A percentile compares a stretch with the other conserved stretches of the same genome.
Evolutionary conservation across 352 stramenopile genomes (phyloP).

Genomic region (Globisporangium polare): DNA sequence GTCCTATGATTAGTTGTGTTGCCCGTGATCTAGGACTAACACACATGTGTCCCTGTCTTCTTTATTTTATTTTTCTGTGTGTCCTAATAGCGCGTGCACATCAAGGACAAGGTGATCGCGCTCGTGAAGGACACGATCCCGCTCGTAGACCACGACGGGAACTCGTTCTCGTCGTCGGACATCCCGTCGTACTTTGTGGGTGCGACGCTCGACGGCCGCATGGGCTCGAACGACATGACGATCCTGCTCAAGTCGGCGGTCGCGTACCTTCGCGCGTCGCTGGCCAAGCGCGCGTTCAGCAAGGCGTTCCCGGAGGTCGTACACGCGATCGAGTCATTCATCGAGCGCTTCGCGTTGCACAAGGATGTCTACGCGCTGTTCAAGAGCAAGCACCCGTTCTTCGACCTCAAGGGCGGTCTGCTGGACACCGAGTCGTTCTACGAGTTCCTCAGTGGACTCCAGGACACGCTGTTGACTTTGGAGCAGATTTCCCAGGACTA

Average conservation of each 20-base stretch:
- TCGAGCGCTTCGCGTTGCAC: constrained; percentile 34
- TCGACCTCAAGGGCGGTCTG: constrained; percentile 29
- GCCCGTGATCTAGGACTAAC: neutral
- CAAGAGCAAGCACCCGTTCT: constrained; percentile 45
- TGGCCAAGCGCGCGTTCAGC: constrained; percentile 49
- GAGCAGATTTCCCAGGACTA: constrained; percentile 58
- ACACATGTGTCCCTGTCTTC: neutral
- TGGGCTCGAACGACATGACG: constrained; percentile 38
- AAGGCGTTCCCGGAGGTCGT: constrained; percentile 54
- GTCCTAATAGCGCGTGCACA: constrained; percentile 29
- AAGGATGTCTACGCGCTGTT: constrained; percentile 31
- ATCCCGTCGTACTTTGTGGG: constrained; percentile 52
- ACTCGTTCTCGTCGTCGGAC: constrained; percentile 31
- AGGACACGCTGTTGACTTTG: constrained; percentile 37
- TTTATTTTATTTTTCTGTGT: neutral
- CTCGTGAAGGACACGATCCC: constrained; percentile 56
- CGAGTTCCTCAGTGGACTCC: constrained; percentile 51
- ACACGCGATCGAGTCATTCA: constrained; percentile 46
- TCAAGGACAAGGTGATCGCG: constrained; percentile 77
- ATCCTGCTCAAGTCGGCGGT: constrained; percentile 53
- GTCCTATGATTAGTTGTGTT: neutral
- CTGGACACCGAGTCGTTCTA: constrained; percentile 46
- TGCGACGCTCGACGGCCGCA: constrained; percentile 52
- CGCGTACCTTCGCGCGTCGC: constrained; percentile 45
- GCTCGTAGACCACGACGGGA: constrained; percentile 22